Percentiles rank a stretch among this genome's conserved stretches.
Conservation (phyloP, 2,329 filamentous ascomycete genomes). For the Aureobasidium sp. region DNA sequence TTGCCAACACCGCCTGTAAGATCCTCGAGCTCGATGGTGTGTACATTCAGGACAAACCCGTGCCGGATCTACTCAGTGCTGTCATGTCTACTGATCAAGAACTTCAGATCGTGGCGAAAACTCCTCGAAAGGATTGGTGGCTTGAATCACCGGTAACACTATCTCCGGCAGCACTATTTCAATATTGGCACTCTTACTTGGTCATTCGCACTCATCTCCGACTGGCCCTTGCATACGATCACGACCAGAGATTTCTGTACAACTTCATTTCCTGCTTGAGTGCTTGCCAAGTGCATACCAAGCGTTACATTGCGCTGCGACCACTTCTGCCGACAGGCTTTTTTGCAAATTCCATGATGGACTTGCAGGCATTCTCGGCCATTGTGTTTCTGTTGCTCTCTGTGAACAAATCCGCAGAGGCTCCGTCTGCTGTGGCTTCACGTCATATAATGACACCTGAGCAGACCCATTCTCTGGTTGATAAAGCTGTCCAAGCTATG, state of each 20-base stretch:
- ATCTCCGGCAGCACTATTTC: background rate
- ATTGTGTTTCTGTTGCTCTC: background rate
- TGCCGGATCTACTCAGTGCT: constrained; percentile 20
- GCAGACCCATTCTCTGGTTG: background rate
- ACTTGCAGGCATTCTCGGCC: constrained; percentile 1
- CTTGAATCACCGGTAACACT: background rate
- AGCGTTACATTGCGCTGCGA: background rate
- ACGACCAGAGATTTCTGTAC: background rate
- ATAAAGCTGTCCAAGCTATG: background rate
- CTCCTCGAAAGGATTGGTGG: constrained; percentile 23
- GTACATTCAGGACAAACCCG: constrained; percentile 17
- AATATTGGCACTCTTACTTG: background rate
- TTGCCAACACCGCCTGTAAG: constrained; percentile 23
- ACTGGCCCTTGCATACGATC: background rate
- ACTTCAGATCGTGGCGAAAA: constrained; percentile 22
- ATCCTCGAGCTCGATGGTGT: constrained; percentile 24
- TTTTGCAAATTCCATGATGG: background rate
- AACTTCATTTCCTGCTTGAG: constrained; percentile 7
- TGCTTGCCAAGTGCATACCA: background rate
- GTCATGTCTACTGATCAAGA: constrained; percentile 24
- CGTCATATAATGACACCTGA: background rate
- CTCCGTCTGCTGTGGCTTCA: background rate
- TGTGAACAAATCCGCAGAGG: background rate
- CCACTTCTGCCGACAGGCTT: background rate
- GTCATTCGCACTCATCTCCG: constrained; percentile 1